Conservation (phyloP, 306 rosid species). For the Vicia sativa region DNA sequence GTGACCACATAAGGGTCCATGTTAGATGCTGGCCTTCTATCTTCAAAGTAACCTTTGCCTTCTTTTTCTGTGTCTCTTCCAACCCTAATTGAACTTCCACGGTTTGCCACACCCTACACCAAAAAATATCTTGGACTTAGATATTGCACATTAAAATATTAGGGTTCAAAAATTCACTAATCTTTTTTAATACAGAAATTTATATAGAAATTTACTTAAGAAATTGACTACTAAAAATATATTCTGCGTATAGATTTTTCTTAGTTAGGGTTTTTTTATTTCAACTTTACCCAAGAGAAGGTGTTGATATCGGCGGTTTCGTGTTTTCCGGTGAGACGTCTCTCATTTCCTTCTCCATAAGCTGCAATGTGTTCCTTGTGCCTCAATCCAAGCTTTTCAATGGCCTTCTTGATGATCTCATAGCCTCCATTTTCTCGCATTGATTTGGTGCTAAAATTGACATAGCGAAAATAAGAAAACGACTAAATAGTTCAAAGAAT, state of each 20-base stretch:
- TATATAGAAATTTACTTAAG: neutral
- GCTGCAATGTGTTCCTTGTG: conserved; percentile 75
- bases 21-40: conserved; percentile 79
- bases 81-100: conserved; percentile 67
- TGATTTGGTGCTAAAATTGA: conserved; percentile 58
- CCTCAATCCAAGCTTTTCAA: conserved; percentile 55
- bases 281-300: conserved; percentile 53
- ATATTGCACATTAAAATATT: neutral
- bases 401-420: conserved; percentile 62
- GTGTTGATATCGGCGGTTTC: conserved; percentile 65
- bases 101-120: conserved; percentile 64
- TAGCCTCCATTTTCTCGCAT: conserved; percentile 66
- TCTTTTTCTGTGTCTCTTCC: conserved; percentile 70
- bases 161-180: neutral
- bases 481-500: neutral
- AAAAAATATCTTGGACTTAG: neutral
- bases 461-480: neutral
- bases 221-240: neutral
- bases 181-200: neutral
- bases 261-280: neutral
- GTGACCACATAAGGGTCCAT: conserved; percentile 83
- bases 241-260: neutral
- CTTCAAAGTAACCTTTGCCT: conserved; percentile 75
- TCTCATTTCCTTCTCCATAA: conserved; percentile 73
- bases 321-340: conserved; percentile 68